Conservation (phyloP, 2,329 filamentous ascomycete species). For the Beauveria asiatica region DNA sequence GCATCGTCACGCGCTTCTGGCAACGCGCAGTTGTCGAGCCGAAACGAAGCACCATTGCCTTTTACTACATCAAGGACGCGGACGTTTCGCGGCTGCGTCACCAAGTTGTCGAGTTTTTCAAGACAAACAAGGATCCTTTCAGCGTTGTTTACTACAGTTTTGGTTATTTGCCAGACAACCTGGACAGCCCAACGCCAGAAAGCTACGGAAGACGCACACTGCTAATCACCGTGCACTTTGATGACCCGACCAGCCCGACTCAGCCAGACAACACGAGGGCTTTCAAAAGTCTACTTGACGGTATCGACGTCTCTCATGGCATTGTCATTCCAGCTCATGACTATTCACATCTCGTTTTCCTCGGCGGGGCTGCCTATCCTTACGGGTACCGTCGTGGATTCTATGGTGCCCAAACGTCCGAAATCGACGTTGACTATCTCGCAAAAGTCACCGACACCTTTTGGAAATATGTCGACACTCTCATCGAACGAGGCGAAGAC, state of each 20-base stretch:
- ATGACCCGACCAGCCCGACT: not conserved
- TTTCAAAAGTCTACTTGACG: not conserved
- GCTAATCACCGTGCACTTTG: slow-evolving; percentile 7
- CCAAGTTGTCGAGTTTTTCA: slow-evolving; percentile 7
- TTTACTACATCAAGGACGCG: slow-evolving; percentile 8
- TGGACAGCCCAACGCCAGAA: not conserved
- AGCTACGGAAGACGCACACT: slow-evolving; percentile 4
- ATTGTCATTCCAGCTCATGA: not conserved
- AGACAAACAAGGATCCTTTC: slow-evolving; percentile 4
- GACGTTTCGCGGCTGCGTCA: not conserved
- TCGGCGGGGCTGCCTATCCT: slow-evolving; percentile 7
- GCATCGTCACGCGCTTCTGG: slow-evolving; percentile 20
- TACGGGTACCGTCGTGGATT: slow-evolving; percentile 9
- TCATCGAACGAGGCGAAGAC: not conserved
- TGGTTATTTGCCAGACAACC: not conserved
- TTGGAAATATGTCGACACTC: slow-evolving; percentile 1
- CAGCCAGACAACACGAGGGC: not conserved
- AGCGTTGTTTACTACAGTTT: slow-evolving; percentile 9
- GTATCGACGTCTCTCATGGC: not conserved
- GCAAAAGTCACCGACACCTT: not conserved
- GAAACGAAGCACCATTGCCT: slow-evolving; percentile 4
- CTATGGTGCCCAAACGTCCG: slow-evolving; percentile 5
- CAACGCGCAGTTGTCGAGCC: slow-evolving; percentile 5
- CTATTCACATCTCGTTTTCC: slow-evolving; percentile 2
- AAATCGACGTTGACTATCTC: slow-evolving; percentile 4